Evolutionary conservation across 2,329 filamentous ascomycete genomes (phyloP), one percentile per base, ranked within the genome.

Genomic region (Epichloe baconii): DNA sequence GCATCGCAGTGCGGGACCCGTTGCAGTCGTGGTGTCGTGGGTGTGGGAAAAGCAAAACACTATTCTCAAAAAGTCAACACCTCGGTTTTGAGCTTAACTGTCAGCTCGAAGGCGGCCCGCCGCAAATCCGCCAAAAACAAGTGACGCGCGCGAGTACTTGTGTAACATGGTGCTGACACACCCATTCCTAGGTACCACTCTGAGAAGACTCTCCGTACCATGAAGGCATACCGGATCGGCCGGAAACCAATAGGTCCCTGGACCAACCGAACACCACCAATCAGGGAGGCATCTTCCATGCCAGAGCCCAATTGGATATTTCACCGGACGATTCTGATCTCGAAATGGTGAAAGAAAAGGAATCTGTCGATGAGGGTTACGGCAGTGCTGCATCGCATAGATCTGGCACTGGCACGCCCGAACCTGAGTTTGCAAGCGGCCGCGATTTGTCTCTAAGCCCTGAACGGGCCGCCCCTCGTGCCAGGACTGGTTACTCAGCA

Each of bases 181-280:
- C 38, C n/a, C 11, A 40, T 41, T 41, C 41, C 5, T 67, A 82
- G 79, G 56, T 82, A 80, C 63, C 80, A 83, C 61, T 74, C 71
- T 40, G 65, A 68, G 41, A 65, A 69, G 50, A 78, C 78, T 14
- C 62, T 80, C 34, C 68, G 70, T 47, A 74, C 73, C 48, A 81
- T 83, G 77, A 76, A 73, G 62, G 71, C 73, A 58, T 81, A 74
- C 65, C 77, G 76, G 57, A 79, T 83, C 57, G 80, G 79, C 57
- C 74, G 72, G 59, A 74, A 72, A 60, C 68, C 76, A 45, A 60
- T 66, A 50, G 71, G 74, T 55, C 72, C 72, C 38, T 83, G 79
- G 79, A 64, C 66, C 54, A 80, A 79, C 65, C 69, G 75, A 57
- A 75, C 73, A 56, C 79, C 80, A 51, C 80, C 80, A 56, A 81